Evolutionary conservation across 352 stramenopile genomes (phyloP).

Genomic region (Phytopythium delawarense): DNA sequence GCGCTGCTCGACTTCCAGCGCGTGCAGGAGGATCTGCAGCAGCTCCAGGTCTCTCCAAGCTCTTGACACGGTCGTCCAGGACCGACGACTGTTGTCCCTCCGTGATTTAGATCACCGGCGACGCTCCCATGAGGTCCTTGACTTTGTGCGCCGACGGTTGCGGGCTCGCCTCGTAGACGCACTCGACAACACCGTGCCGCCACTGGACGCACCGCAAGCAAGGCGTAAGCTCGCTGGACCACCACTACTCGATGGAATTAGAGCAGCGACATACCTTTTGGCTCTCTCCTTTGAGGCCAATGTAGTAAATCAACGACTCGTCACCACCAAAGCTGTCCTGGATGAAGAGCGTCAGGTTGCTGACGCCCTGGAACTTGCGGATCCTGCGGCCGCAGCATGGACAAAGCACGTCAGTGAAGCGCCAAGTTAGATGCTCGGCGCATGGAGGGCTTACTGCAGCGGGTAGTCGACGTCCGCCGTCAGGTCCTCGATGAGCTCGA

Average conservation of each 20-base stretch:
- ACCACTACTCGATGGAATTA: no score
- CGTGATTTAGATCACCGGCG: constrained; percentile 43
- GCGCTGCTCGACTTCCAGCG: constrained; percentile 53
- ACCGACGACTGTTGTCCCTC: background rate
- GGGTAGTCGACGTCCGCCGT: constrained; percentile 69
- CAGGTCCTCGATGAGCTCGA: constrained; percentile 75
- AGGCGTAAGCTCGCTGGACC: background rate
- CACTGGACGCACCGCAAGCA: constrained; percentile 39
- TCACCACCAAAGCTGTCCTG: constrained; percentile 68
- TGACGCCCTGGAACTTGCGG: constrained; percentile 85
- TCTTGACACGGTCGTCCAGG: constrained; percentile 8
- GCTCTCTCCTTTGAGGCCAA: constrained; percentile 83
- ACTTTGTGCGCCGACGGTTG: constrained; percentile 78
- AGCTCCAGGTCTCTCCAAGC: constrained; percentile 19
- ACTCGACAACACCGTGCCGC: constrained; percentile 81
- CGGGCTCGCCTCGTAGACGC: constrained; percentile 77
- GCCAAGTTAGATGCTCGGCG: background rate
- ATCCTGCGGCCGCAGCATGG: constrained; percentile 29
- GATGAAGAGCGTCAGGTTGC: constrained; percentile 78
- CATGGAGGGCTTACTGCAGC: constrained; percentile 43
- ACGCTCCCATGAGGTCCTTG: constrained; percentile 39
- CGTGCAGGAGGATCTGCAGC: constrained; percentile 30
- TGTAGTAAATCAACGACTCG: constrained; percentile 81
- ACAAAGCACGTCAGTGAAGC: background rate
- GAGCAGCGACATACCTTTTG: constrained; percentile 51